phyloP scores from a whole-genome alignment of 2,329 filamentous ascomycete genomes.

The Fusarium paranaense region DNA sequence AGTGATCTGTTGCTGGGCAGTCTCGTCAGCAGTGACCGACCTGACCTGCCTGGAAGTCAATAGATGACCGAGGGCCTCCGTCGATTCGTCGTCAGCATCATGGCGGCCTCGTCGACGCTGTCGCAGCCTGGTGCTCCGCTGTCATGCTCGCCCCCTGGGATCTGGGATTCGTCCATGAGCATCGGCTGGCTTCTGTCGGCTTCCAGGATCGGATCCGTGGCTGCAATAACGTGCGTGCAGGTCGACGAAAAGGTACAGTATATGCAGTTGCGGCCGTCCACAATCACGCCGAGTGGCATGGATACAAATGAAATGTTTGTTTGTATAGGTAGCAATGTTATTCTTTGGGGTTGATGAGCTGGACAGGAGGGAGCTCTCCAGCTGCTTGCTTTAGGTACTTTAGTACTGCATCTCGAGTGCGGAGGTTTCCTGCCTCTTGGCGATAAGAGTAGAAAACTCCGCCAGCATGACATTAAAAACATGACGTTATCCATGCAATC shows the following conservation, averaged over 20 bases:
- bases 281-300: not conserved
- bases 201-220: conserved; percentile 18
- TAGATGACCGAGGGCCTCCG: not conserved
- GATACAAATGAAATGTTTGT: not conserved
- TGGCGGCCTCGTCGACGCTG: conserved; percentile 5
- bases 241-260: not conserved
- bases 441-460: not conserved
- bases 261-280: not conserved
- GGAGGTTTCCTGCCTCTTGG: not conserved
- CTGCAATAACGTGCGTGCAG: conserved; percentile 9
- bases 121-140: conserved; percentile 19
- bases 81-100: conserved; percentile 28
- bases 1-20: conserved; percentile 1
- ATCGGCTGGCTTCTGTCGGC: conserved; percentile 26
- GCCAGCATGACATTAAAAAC: not conserved
- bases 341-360: not conserved
- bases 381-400: not conserved
- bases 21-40: not conserved
- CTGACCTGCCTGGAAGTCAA: not conserved
- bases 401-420: not conserved
- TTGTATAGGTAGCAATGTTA: not conserved
- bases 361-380: not conserved
- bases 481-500: not conserved
- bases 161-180: conserved; percentile 1
- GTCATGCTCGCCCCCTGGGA: conserved; percentile 9